Evolutionary conservation across 2,329 filamentous ascomycete species (phyloP), one percentile per base, ranked within the genome.

Genomic region (Tolypocladium album): DNA sequence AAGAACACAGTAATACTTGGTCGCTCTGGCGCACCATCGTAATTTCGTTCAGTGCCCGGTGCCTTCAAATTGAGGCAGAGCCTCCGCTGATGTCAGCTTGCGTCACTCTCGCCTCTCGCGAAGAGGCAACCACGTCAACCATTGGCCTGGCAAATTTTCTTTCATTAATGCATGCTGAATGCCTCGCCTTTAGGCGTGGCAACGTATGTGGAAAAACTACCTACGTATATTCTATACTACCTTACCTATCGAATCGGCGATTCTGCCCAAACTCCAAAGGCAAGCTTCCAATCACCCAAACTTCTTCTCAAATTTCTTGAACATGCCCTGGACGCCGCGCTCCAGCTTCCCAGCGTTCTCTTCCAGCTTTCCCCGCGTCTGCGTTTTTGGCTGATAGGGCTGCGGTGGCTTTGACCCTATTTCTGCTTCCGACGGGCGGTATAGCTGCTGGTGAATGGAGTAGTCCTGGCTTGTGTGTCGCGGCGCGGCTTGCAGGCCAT

Each of bases 221-320:
- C n/a, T n/a, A n/a, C n/a, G n/a, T n/a, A 27, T 8, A 24, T 15
- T 27, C 43, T 27, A 27, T 15, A 6, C 13, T 24, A n/a, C n/a
- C n/a, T n/a, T n/a, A n/a, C n/a, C n/a, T n/a, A 47, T 24, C 22
- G 15, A 8, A 6, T 45, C n/a, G 22, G 43, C 22, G 43, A 15
- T 22, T 12, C 22, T 13, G 43, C 22, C 24, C 45, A 22, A 17
- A 15, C 20, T 42, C 22, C 55, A 8, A 5, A 20, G 3, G 11
- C 56, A 34, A 12, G 27, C 27, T n/a, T n/a, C 3, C 20, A 52
- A 31, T 57, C 71, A 85, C 0, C 79, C 80, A 74, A 88, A 86
- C 70, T 85, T 88, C 83, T 89, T 90, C 76, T 92, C 88, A 72
- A 92, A 81, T 75, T 87, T 90, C 80, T 88, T 90, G 64, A 92